A percentile compares a stretch with the other conserved stretches of the same genome.
phyloP scores from a whole-genome alignment of 495 filamentous ascomycete genomes.

The Poronia punctata region DNA sequence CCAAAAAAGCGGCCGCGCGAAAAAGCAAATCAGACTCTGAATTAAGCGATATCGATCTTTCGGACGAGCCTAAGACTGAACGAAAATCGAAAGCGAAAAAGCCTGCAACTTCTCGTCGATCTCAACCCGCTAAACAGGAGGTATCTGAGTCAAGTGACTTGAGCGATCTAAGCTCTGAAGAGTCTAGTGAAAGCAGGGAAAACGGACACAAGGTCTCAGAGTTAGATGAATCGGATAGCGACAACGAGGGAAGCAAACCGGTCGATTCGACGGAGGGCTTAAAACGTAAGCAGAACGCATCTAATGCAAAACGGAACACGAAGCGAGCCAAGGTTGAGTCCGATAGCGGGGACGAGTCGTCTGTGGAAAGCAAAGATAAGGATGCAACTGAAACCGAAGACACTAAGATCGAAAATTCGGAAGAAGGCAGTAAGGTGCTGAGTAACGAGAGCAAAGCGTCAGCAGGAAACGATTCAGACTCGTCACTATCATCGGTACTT shows the following conservation, averaged over 20 bases:
- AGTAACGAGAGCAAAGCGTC: constrained; percentile 18
- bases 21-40: constrained; percentile 21
- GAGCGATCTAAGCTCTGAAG: constrained; percentile 17
- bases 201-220: constrained; percentile 18
- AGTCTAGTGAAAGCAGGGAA: constrained; percentile 27
- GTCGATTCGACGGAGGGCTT: constrained; percentile 14
- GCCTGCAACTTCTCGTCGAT: constrained; percentile 8
- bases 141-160: constrained; percentile 24
- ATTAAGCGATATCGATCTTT: constrained; percentile 19
- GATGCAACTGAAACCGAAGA: constrained; percentile 13
- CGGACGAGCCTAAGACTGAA: constrained; percentile 18
- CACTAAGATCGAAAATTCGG: constrained; percentile 16
- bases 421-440: constrained; percentile 14
- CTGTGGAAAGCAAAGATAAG: constrained; percentile 24
- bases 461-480: constrained; percentile 54
- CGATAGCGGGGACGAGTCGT: constrained; percentile 30
- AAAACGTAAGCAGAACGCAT: constrained; percentile 19
- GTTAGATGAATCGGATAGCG: constrained; percentile 9
- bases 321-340: constrained; percentile 20
- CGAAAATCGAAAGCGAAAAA: constrained; percentile 11
- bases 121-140: constrained; percentile 25
- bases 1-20: constrained; percentile 11
- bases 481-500: constrained; percentile 70
- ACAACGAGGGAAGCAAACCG: constrained; percentile 9
- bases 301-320: constrained; percentile 21